Base-by-base conservation (phyloP, 2,329 filamentous ascomycete species). In the Aschersonia sp. region DNA sequence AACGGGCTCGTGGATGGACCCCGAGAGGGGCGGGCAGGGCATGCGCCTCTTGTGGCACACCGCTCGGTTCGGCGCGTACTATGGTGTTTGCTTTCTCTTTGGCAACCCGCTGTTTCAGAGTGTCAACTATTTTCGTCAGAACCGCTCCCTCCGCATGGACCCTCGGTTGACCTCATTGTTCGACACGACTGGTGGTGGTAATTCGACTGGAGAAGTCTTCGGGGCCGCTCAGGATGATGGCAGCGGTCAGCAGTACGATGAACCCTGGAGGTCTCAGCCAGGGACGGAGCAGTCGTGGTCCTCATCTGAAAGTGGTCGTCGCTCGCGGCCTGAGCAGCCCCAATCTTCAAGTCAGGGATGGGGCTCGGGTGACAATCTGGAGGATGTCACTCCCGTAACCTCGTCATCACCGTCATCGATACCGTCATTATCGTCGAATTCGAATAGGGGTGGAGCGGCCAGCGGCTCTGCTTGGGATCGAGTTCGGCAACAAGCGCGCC, bases 361-460 rank as follows among this genome's bases (percentile, higher is more conserved):
- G 62, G 55, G 51, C 43, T 47, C 50, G 40, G 50, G 56, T 30
- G 55, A 59, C 22, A 57, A 63, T 5, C 30, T 55, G 5, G 68
- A 71, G 39, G 68, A 72, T 48, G 68, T 66, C 39, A 73, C 71
- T 1, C 70, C 71, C 30, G 52, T 70, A 9, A 59, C 69, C 6
- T 43, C 60, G 12, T 55, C 65, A 6, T 22, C 22, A 22, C 22
- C 22, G 22, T 22, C 22, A 22, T 22, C 22, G 22, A 22, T 22
- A 22, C 22, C 22, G 22, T 22, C 22, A 22, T 49, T 58, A 10
- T 57, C 54, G 41, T 52, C 54, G 22, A 55, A 58, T 45, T 32
- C 58, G 45, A 41, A 47, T 8, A 22, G 22, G 4, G 11, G 48
- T 37, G 37, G 50, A 14, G 30, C 49, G 6, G 50, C 50, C 43